Evolutionary conservation across 352 stramenopile species (phyloP).

Genomic region (Phytophthora nicotianae): DNA sequence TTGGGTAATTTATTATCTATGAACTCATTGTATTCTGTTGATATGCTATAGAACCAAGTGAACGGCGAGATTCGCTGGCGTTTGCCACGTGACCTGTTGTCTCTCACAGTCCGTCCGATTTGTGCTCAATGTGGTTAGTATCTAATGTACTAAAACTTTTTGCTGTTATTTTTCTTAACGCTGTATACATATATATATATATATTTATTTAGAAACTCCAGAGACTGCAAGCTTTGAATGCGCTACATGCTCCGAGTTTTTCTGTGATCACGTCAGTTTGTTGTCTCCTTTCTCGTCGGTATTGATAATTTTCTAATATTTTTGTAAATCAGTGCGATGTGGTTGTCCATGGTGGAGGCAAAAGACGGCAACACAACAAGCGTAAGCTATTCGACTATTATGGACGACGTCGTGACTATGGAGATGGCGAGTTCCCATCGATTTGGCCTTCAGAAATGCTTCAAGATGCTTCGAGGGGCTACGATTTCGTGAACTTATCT

Average conservation of each 20-base stretch:
- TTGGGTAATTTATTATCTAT: background rate
- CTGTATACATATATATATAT: no score
- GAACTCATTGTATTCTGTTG: conserved; percentile 4
- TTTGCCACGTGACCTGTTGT: conserved; percentile 89
- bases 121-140: conserved; percentile 91
- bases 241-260: conserved; percentile 90
- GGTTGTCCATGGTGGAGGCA: conserved; percentile 86
- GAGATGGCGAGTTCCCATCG: conserved; percentile 90
- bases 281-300: background rate
- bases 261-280: conserved; percentile 68
- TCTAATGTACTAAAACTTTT: background rate
- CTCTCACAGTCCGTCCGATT: conserved; percentile 63
- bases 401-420: conserved; percentile 90
- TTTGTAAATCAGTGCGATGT: conserved; percentile 60
- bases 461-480: conserved; percentile 72
- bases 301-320: background rate
- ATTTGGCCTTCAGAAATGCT: conserved; percentile 89
- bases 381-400: conserved; percentile 93
- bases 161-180: no score
- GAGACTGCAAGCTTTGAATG: conserved; percentile 84
- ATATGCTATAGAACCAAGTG: conserved; percentile 78
- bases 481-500: conserved; percentile 64
- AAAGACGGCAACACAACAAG: conserved; percentile 73
- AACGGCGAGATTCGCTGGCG: conserved; percentile 91
- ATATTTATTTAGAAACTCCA: conserved; percentile 44